A percentile compares a stretch with the other conserved stretches of the same genome.
Evolutionary conservation across 2,329 filamentous ascomycete species (phyloP).

Genomic region (Neonectria coccinea): DNA sequence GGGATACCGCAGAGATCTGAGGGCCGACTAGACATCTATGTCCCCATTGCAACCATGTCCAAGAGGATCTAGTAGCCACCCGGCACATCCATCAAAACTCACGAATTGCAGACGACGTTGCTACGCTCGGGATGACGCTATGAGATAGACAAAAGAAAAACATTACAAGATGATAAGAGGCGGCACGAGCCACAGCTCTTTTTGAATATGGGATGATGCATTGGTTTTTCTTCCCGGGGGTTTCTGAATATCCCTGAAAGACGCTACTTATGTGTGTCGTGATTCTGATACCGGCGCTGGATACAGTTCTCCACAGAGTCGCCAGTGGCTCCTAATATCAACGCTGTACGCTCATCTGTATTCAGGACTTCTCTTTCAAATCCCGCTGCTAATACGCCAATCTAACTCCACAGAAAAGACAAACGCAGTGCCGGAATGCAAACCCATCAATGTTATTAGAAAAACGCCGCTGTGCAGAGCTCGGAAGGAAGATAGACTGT

Average conservation of each 20-base stretch:
- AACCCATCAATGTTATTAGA: not conserved
- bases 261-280: not conserved
- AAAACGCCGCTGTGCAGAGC: not conserved
- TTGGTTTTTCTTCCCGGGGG: not conserved
- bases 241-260: not conserved
- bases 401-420: not conserved
- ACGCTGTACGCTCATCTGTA: not conserved
- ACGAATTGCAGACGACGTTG: conserved; percentile 36
- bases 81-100: conserved; percentile 19
- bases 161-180: conserved; percentile 20
- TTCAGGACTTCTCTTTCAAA: not conserved
- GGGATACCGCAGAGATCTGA: conserved; percentile 17
- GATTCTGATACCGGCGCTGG: not conserved
- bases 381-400: not conserved
- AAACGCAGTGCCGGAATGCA: not conserved
- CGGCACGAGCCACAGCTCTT: not conserved
- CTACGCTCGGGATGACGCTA: conserved; percentile 38
- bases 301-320: not conserved
- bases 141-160: conserved; percentile 45
- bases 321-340: not conserved
- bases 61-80: conserved; percentile 31
- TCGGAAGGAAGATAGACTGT: not conserved
- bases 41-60: conserved; percentile 25
- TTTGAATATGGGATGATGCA: not conserved
- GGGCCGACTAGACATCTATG: conserved; percentile 7